phyloP scores from a whole-genome alignment of 495 filamentous ascomycete genomes.

The Podospora conica region DNA sequence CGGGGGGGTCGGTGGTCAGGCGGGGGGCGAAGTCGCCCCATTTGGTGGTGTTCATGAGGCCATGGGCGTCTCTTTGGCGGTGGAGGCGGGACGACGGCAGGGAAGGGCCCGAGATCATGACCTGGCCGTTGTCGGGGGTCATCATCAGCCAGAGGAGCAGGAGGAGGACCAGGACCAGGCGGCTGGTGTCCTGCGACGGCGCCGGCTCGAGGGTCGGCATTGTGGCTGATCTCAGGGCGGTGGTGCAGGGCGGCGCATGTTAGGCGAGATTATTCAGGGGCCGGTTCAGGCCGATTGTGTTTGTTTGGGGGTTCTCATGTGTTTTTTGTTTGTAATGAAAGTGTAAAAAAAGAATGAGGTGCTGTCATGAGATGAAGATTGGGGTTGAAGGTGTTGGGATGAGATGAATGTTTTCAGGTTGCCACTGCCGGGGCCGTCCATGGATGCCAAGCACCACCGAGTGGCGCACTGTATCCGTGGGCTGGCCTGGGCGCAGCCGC shows the following conservation, averaged over 20 bases:
- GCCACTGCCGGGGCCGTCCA: not conserved
- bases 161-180: constrained; percentile 35
- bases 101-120: constrained; percentile 35
- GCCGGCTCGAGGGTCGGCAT: constrained; percentile 26
- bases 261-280: not conserved
- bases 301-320: not conserved
- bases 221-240: constrained; percentile 1
- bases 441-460: not conserved
- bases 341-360: not conserved
- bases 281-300: not conserved
- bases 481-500: not conserved
- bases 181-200: constrained; percentile 35
- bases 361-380: not conserved
- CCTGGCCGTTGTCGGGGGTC: constrained; percentile 34
- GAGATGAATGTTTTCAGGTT: not conserved
- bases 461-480: not conserved
- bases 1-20: constrained; percentile 23
- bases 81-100: constrained; percentile 33
- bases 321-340: not conserved
- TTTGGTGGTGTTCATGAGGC: constrained; percentile 60
- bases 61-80: constrained; percentile 52
- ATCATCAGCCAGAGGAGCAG: constrained; percentile 39
- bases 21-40: constrained; percentile 68
- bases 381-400: not conserved
- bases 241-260: not conserved